These are phyloP conservation scores for Eucommia ulmoides DNA, from an alignment of 257 asterid genomes.

Conservation along the genomic window DNA sequence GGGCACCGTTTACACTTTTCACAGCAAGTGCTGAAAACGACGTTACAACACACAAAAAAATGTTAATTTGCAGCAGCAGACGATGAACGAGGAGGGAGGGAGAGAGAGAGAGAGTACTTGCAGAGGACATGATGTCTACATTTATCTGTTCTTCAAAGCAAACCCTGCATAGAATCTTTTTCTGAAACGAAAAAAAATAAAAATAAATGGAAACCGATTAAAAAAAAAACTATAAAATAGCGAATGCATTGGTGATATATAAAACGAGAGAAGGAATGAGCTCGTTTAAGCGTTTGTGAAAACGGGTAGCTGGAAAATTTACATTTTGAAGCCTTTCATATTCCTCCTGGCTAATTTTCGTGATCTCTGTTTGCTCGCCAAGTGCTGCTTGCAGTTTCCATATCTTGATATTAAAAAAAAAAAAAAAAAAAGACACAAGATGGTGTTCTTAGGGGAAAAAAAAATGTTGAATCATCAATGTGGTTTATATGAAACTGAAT, in stretches of 20 bases:
- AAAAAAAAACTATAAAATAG: no score
- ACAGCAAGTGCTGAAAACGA: constrained; percentile 45
- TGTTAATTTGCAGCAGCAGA: no score
- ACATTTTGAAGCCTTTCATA: constrained; percentile 80
- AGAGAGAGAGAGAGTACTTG: constrained; percentile 37
- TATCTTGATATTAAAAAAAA: no score
- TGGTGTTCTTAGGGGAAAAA: neutral
- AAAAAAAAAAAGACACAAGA: no score
- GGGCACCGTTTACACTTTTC: constrained; percentile 96
- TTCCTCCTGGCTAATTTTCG: constrained; percentile 78
- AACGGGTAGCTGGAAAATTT: constrained; percentile 8
- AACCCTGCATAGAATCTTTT: constrained; percentile 77
- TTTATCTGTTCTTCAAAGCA: constrained; percentile 86
- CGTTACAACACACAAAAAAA: neutral
- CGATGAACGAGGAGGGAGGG: no score
- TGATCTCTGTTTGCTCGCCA: constrained; percentile 59
- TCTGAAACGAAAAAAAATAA: constrained; percentile 26
- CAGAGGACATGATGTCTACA: constrained; percentile 79
- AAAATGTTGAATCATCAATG: neutral
- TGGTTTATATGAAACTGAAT: neutral
- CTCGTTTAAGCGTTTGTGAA: neutral
- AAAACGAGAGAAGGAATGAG: neutral
- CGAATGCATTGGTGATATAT: neutral
- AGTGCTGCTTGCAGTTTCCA: constrained; percentile 78
- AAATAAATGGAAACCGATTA: constrained; percentile 1